These are phyloP conservation scores for Coemansia sp. DNA, from an alignment of 192 early-diverging fungal genomes.

Conservation along the genomic window DNA sequence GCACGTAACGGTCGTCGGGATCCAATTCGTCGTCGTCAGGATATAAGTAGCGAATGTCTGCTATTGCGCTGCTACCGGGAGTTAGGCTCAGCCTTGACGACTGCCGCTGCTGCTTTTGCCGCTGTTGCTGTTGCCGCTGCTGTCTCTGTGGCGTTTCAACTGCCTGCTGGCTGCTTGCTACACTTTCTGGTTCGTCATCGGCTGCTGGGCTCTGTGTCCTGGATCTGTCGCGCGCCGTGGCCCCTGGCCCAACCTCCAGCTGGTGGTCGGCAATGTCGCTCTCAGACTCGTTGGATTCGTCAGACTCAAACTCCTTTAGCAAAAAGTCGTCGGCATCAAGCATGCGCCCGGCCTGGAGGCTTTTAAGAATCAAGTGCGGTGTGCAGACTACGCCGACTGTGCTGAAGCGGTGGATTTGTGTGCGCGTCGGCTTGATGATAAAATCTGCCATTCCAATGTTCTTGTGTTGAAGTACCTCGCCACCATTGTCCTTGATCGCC, in stretches of 20 bases:
- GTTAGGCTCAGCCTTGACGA: not conserved
- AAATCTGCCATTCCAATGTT: conserved; percentile 14
- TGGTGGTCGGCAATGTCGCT: not conserved
- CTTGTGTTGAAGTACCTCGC: not conserved
- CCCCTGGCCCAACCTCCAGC: not conserved
- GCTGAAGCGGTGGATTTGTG: not conserved
- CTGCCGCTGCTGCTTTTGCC: too few relatives aligned
- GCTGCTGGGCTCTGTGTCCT: not conserved
- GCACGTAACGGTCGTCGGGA: conserved; percentile 30
- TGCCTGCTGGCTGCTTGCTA: not conserved
- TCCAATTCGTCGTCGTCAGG: conserved; percentile 19
- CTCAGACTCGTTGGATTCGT: conserved; percentile 4
- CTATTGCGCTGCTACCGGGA: not conserved
- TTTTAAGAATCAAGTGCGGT: conserved; percentile 20
- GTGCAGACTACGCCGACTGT: conserved; percentile 1
- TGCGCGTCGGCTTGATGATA: conserved; percentile 9
- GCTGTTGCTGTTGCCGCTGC: not conserved
- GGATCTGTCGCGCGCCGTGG: not conserved
- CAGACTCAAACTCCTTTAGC: not conserved
- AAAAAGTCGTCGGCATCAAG: conserved; percentile 7
- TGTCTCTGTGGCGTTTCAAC: not conserved
- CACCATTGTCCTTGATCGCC: conserved; percentile 1
- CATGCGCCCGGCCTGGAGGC: conserved; percentile 15
- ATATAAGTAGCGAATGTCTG: conserved; percentile 8
- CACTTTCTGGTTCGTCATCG: not conserved